A percentile compares a stretch with the other conserved stretches of the same genome.
phyloP scores from a whole-genome alignment of 345 rosid genomes.

The Corchorus olitorius region DNA sequence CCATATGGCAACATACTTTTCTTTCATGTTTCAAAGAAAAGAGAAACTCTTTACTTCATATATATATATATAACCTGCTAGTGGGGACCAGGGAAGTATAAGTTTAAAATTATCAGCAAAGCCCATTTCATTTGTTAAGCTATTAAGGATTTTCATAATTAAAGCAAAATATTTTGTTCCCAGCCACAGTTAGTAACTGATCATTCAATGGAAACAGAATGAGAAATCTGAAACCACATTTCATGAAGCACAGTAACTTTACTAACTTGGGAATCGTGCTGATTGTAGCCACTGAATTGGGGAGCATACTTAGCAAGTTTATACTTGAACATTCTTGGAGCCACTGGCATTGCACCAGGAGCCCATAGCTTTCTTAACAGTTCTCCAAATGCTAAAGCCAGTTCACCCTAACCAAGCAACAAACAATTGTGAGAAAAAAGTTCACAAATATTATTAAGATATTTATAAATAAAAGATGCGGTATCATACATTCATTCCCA shows the following conservation, averaged over 20 bases:
- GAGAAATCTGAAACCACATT: neutral
- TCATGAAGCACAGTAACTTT: constrained; percentile 8
- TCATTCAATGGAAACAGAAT: constrained; percentile 3
- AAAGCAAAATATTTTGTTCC: neutral
- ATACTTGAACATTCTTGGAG: constrained; percentile 64
- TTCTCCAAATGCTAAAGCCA: constrained; percentile 73
- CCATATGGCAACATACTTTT: neutral
- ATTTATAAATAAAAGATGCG: constrained; percentile 7
- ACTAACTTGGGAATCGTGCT: constrained; percentile 77
- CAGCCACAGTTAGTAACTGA: neutral
- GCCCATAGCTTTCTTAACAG: constrained; percentile 64
- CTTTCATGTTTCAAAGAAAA: neutral
- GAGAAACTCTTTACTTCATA: neutral
- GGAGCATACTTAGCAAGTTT: constrained; percentile 69
- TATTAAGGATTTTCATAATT: neutral
- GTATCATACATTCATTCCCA: constrained; percentile 58
- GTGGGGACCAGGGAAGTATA: neutral
- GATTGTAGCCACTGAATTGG: constrained; percentile 72
- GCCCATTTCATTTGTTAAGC: neutral
- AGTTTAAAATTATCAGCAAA: neutral
- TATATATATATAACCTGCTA: neutral
- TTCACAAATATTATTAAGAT: neutral
- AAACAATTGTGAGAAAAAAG: constrained; percentile 4
- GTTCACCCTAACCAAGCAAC: constrained; percentile 53
- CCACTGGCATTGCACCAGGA: constrained; percentile 54